Base-by-base conservation (phyloP, 176 grass and related monocot genomes). In the Puya raimondii region DNA sequence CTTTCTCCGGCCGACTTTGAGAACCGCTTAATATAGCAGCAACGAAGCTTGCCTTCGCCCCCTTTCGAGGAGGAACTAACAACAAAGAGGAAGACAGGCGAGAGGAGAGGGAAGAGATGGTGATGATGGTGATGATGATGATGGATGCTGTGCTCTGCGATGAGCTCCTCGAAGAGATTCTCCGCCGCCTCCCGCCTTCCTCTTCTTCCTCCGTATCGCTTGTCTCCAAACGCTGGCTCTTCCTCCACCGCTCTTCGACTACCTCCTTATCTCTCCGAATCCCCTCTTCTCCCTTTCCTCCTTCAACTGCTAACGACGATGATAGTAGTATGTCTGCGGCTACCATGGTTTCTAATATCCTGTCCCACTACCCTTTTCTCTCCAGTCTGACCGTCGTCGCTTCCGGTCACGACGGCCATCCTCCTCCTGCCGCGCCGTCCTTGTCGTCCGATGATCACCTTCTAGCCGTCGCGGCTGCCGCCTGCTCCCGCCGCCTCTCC, bases 91-190 rank as follows among this genome's bases (percentile, higher is more conserved):
- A 4, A 78, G 18, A 59, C 53, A 65, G 21, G 58, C 7, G 3
- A n/a, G 47, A 63, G 47, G 11, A 65, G 14, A 17, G 51, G 16
- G 11, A 51, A 26, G 48, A 27, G 16, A 11, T 49, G 65, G 61
- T n/a, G 23, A 23, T 23, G 23, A 1, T 23, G 23, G 1, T 23
- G 23, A 23, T 23, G 1, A 23, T 23, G 23, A 1, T 23, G 51
- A 70, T 79, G 86, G 93, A 92, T 83, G 49, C 59, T 48, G 77
- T 84, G 18, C 63, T 96, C 21, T 96, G 89, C 79, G 89, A 92
- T 68, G 93, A 96, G 70, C 71, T 96, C 42, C 80, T 96, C 50
- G 86, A 87, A 79, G 93, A 92, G 76, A 91, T 96, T 51, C 59
- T 96, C 66, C 72, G 75, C 70, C 79, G 85, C 20, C 79, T 92